phyloP scores from a whole-genome alignment of 148 eudicot genomes.

The Persicaria tinctoria region DNA sequence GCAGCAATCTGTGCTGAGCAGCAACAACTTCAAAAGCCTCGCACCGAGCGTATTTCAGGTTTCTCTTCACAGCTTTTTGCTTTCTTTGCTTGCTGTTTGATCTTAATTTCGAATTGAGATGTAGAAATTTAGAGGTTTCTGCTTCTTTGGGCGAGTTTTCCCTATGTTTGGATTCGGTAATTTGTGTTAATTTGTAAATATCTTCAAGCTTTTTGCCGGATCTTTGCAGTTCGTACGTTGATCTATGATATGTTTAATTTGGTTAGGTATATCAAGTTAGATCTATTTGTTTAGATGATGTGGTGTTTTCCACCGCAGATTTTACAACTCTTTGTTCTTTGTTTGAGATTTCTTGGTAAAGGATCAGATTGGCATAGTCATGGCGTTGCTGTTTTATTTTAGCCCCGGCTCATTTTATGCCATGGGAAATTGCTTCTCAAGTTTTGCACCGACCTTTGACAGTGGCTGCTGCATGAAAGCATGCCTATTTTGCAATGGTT shows the following conservation, averaged over 20 bases:
- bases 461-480: not conserved
- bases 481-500: slow-evolving; percentile 1
- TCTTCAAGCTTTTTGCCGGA: not conserved
- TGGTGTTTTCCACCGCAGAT: not conserved
- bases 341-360: too few species aligned
- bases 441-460: not conserved
- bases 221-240: not conserved
- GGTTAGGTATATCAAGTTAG: not conserved
- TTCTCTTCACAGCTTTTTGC: not conserved
- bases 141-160: not conserved
- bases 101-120: not conserved
- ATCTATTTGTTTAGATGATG: slow-evolving; percentile 5
- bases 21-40: slow-evolving; percentile 22
- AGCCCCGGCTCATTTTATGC: not conserved
- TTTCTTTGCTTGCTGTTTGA: not conserved
- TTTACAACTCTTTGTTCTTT: not conserved
- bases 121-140: not conserved
- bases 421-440: not conserved
- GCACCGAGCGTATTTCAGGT: slow-evolving; percentile 43
- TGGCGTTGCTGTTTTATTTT: too few species aligned
- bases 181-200: not conserved
- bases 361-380: too few species aligned
- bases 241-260: not conserved
- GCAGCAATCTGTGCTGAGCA: slow-evolving; percentile 7
- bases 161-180: slow-evolving; percentile 6